Base-by-base conservation (phyloP, 768 basidiomycete genomes). In the Mrakia hoshinonis region DNA sequence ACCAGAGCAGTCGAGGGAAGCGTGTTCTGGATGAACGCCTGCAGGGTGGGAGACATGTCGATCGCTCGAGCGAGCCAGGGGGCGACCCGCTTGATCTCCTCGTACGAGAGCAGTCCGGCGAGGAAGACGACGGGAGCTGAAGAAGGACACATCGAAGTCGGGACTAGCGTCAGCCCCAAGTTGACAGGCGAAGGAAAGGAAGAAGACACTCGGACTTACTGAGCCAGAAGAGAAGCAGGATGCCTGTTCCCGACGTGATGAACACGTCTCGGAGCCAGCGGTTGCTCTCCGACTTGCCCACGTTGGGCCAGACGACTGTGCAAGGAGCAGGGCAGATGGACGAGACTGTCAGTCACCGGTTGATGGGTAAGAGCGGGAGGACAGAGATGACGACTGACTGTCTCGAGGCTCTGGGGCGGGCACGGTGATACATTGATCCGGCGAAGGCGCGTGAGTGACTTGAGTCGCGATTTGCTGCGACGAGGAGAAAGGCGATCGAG, bases 21-120 rank as follows among this genome's bases (percentile, higher is more conserved):
- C 1, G 94, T 93, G 74, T 94, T 98, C 81, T 97, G 93, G 26
- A 97, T 91, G 49, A 99, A 85, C 0, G 91, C 92, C 29, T 88
- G 85, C 26, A 61, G 34, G 96, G 81, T 86, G 51, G 86, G 78
- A 10, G 77, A 78, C 24, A 63, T 83, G 73, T 96, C 90, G 74
- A 99, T 92, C 12, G 92, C 78, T n/a, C 79, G 76, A 1, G 89
- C 92, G 3, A 99, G 82, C 88, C 92, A 91, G 0, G 96, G 96
- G 82, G 88, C 84, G 1, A 85, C 83, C 77, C 89, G 90, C 81
- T 92, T 90, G 79, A 99, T 94, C 78, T 96, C 94, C 74, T 89
- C 84, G 81, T 93, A 97, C 74, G 90, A 93, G 73, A 99, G 83
- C 68, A 99, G 80, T 77, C 88, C 84, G 1, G 95, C 92, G 20